Evolutionary conservation across 257 asterid species (phyloP), one percentile per base, ranked within the genome.

Genomic region (Perilla frutescens): DNA sequence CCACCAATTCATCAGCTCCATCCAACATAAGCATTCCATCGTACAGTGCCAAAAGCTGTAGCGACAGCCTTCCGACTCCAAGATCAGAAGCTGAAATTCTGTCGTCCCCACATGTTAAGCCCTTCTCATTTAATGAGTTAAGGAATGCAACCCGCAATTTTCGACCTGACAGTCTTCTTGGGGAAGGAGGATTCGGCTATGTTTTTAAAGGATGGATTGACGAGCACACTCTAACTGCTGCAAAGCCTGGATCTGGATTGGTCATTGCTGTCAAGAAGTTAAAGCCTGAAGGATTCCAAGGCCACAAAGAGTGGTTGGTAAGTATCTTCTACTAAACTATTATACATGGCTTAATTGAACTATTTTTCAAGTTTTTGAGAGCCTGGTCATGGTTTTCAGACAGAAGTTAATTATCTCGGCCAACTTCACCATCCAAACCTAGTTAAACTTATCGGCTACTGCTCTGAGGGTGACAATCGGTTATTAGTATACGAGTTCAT

Each of bases 291-390:
- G 97, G 99, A 10, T 94, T 87, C 74, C 99, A 94, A 77, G 99
- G 99, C 72, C 99, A 94, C 83, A 91, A 94, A 77, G 98, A 94
- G 88, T 94, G 99, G 99, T 67, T 94, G 99, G 99, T 94, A 87
- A 2, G 94, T 81, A 12, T 59, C 58, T 62, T 61, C 2, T 44
- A 55, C 5, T 48, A 13, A 45, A 10, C 29, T 10, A 37, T 53
- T 56, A 5, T 53, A 14, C 5, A 43, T 60, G 3, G 45, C 9
- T 70, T 49, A 44, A 14, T 41, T 66, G 14, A 51, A 6, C 13
- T 44, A 1, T 50, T 5, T 55, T 54, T 0, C 26, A 8, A 1
- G 15, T 5, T 65, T n/a, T 40, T 80, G 57, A 71, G 57, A 50
- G 49, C 9, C 0, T 36, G 56, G 20, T 26, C n/a, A 40, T 77